Conservation (phyloP, 2,329 filamentous ascomycete genomes). For the Pseudofabraea citricarpa region DNA sequence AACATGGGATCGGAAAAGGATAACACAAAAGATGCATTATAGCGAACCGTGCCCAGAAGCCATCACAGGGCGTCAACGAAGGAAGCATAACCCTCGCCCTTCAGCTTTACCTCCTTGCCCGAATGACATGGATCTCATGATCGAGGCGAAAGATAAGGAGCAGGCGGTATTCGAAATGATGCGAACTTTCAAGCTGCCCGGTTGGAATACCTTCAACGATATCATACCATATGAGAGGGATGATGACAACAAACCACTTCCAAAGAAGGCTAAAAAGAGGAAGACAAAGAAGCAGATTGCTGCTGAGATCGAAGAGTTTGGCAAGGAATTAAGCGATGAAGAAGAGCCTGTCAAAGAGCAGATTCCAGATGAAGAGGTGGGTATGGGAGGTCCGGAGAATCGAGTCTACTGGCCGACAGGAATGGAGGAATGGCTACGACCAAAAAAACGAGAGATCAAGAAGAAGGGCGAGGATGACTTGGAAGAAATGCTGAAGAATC, state of each 20-base stretch:
- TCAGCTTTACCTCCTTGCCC: conserved; percentile 76
- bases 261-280: conserved; percentile 40
- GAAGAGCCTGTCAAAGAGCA: conserved; percentile 32
- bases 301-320: conserved; percentile 27
- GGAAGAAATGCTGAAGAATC: conserved; percentile 25
- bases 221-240: conserved; percentile 70
- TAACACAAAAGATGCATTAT: conserved; percentile 96
- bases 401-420: conserved; percentile 88
- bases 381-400: conserved; percentile 79
- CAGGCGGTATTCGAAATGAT: conserved; percentile 94
- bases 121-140: conserved; percentile 91
- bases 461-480: conserved; percentile 33
- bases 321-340: conserved; percentile 27
- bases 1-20: conserved; percentile 80
- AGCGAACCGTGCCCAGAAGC: conserved; percentile 76
- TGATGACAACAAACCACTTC: conserved; percentile 63
- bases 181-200: conserved; percentile 79
- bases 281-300: conserved; percentile 33
- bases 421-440: conserved; percentile 85
- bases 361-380: conserved; percentile 57
- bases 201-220: conserved; percentile 70
- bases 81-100: conserved; percentile 82
- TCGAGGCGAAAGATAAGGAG: conserved; percentile 97
- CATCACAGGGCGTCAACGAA: conserved; percentile 69
- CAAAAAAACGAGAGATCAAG: conserved; percentile 67